Base-by-base conservation (phyloP, 2,329 filamentous ascomycete genomes). In the Sporothrix brunneoviolacea region DNA sequence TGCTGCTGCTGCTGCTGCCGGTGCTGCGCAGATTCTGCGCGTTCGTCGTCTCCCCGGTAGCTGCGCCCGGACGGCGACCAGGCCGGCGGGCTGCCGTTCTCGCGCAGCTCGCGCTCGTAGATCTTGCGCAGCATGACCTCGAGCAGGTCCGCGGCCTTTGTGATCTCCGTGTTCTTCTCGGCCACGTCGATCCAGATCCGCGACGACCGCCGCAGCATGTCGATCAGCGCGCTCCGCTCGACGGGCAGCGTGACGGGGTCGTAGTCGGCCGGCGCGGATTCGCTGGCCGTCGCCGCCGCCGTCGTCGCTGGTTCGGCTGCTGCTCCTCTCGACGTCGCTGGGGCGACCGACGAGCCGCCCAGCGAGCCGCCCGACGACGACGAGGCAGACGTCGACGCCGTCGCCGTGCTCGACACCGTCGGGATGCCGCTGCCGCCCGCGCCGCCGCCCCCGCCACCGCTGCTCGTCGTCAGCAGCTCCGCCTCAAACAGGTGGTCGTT, bases 131-230 rank as follows among this genome's bases (percentile, higher is more conserved):
- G 38, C 67, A 78, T 74, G 4, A 65, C 68, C 6, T 66, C 64
- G 48, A 78, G 59, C 7, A 74, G 69, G 32, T 69, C 67, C 10
- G 67, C 68, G 22, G 74, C 73, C 61, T 74, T 76, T 36, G 61
- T 67, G 41, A 72, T 65, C 50, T 75, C 74, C 2, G 61, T 57
- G 21, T 65, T 59, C 8, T 62, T 60, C 12, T 56, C 51, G 3
- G 70, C 62, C 22, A 75, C 65, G 4, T 68, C 62, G 16, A 57
- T 57, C 74, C 75, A 77, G 48, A 76, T 70, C 3, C 48, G 49
- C 53, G 72, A 59, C 13, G 74, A 76, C 16, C 64, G 62, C 52
- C 63, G 63, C 21, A 79, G 65, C 54, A 70, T 57, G 9, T 62
- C 58, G 12, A 68, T 60, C 16, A 78, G 66, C 39, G 68, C 64